A percentile compares a stretch with the other conserved stretches of the same genome.
These are phyloP conservation scores for Penicillium longicatenatum DNA, from an alignment of 495 filamentous ascomycete genomes.

Conservation along the genomic window DNA sequence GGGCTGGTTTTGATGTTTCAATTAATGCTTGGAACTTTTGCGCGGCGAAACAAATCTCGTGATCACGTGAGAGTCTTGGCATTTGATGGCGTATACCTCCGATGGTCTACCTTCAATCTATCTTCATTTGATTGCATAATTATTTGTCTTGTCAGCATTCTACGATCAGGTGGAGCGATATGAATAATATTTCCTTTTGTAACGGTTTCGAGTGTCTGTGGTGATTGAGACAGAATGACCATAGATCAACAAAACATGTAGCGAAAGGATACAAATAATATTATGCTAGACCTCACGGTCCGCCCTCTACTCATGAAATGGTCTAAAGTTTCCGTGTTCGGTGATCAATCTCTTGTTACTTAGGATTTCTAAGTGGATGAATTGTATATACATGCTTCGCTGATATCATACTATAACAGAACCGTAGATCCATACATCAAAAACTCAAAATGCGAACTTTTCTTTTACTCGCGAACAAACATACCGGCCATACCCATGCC, in stretches of 20 bases:
- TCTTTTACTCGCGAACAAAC: constrained; percentile 74
- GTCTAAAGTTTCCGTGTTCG: neutral
- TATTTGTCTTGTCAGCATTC: too few species aligned
- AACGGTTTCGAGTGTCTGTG: too few species aligned
- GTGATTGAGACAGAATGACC: too few species aligned
- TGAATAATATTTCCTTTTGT: too few species aligned
- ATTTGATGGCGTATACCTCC: constrained; percentile 3
- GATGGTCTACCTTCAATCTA: neutral
- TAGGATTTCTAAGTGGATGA: constrained; percentile 5
- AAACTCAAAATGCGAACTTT: constrained; percentile 2
- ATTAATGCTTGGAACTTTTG: constrained; percentile 23
- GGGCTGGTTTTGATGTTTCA: constrained; percentile 12
- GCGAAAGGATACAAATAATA: too few species aligned
- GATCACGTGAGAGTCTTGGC: constrained; percentile 32
- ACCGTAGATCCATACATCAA: constrained; percentile 13
- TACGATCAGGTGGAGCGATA: too few species aligned
- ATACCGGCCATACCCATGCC: constrained; percentile 91
- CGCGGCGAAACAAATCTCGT: constrained; percentile 29
- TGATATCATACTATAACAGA: constrained; percentile 30
- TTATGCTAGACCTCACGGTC: neutral
- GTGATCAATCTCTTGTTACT: neutral
- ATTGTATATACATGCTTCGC: constrained; percentile 34
- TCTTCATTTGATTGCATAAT: neutral
- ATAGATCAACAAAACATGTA: too few species aligned
- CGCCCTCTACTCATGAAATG: neutral